Base-by-base conservation (phyloP, 495 filamentous ascomycete genomes). In the Penicillium samsonianum region DNA sequence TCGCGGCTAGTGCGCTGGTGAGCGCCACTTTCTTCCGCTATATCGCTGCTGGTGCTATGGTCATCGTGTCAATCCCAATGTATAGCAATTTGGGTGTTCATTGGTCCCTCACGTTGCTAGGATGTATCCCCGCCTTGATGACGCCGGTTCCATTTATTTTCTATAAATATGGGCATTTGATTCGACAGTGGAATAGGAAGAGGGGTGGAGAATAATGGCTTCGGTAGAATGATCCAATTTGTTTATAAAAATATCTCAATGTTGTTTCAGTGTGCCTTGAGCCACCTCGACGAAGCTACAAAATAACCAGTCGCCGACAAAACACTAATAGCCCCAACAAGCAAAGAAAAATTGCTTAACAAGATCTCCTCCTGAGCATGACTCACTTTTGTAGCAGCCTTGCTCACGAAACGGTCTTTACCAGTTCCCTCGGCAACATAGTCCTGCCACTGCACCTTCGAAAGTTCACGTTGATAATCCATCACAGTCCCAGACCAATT, bases 401-500 rank as follows among this genome's bases (percentile, higher is more conserved):
- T 72, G 43, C 59, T 48, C 41, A 65, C 40, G 0, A 80, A 48
- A 6, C 64, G 43, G 12, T 67, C 65, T 20, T 53, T 63, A 5
- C 68, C 78, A 1, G 67, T 73, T 1, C 78, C 77, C 38, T 67
- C 68, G 3, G 72, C 64, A 23, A 72, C 65, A 60, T 78, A 84
- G 54, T 84, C 79, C 2, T 66, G 61, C 81, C 78, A 84, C 19
- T 66, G 53, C 7, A 86, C 68, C 28, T 63, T 63, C 8, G 63
- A 62, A 37, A 82, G 53, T 33, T 75, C 55, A 26, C 68, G 55
- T 61, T 84, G 81, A 56, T 84, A 84, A 49, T 77, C 69, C 2
- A 83, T 53, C 9, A 77, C 81, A 11, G 75, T 79, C 5, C 76
- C 72, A 14, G 64, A 72, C 81, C 81, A 85, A 59, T 84, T 84